Base-by-base conservation (phyloP, 1,139 yeast species). In the Arxiozyma telluris region DNA sequence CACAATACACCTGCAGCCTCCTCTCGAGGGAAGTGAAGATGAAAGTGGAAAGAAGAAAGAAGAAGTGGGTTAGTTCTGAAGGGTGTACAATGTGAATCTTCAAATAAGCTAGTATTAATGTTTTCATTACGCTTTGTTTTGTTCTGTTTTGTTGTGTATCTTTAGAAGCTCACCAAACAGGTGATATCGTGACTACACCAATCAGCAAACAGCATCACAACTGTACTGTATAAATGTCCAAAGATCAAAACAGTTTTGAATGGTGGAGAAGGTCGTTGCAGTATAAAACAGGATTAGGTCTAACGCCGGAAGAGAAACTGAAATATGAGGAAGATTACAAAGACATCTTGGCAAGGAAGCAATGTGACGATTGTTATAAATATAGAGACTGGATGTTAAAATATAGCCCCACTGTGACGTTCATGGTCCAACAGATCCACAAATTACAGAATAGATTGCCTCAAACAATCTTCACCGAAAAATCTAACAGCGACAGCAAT, bases 321-420 rank as follows among this genome's bases (percentile, higher is more conserved):
- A 79, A 76, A 58, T 85, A 80, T 64, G 88, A 85, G 65, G 70
- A 73, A 55, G 89, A 84, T 61, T 71, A 76, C 60, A 56, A 62
- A 49, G 60, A 60, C 57, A 73, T 74, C 51, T 71, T 73, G 50
- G 77, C 77, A 53, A 73, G 76, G 49, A 70, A 76, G 30, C 84
- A 87, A 47, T 90, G 97, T 69, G 71, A 71, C 22, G 69, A 74
- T 53, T 91, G 98, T 71, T 79, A 82, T 54, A 84, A 83, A 59
- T 80, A 84, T 67, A 76, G 88, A 59, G 85, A 85, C 61, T 90
- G 95, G 90, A 81, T 88, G 72, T 65, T 91, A 58, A 73, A 75
- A 48, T 87, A 84, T 68, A 84, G 94, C 1, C 98, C 99, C 2
- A 81, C 88, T 5, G 96, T 93, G 38, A 74, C 81, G 44, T 93